A percentile compares a stretch with the other conserved stretches of the same genome.
Conservation (phyloP, 805 yeast species). For the Pichia paraexigua region DNA sequence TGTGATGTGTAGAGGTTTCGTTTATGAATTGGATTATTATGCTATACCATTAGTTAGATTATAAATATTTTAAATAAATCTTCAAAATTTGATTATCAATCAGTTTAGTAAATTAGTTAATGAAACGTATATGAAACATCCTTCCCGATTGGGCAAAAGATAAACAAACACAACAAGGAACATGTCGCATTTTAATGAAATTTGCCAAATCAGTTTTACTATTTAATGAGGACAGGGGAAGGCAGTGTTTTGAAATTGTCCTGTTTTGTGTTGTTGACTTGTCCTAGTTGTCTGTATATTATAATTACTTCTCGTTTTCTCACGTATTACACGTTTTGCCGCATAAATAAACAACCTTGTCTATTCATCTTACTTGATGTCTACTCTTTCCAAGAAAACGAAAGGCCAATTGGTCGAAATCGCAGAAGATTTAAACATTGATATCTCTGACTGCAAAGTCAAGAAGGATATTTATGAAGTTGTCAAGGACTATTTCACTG, state of each 20-base stretch:
- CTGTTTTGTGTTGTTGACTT: neutral
- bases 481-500: constrained; percentile 17
- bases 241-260: neutral
- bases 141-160: constrained; percentile 6
- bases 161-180: constrained; percentile 2
- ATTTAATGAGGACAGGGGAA: neutral
- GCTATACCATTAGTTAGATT: too few species aligned
- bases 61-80: too few species aligned
- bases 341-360: neutral
- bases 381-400: constrained; percentile 23
- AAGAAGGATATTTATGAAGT: constrained; percentile 24
- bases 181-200: neutral
- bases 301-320: neutral
- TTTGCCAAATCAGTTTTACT: neutral
- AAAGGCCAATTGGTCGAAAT: constrained; percentile 26
- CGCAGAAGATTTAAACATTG: constrained; percentile 24
- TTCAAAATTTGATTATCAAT: too few species aligned
- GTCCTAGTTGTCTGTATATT: neutral
- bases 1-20: neutral
- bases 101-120: neutral
- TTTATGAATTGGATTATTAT: too few species aligned
- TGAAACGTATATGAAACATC: constrained; percentile 1
- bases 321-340: neutral
- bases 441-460: constrained; percentile 17
- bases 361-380: constrained; percentile 2